Evolutionary conservation across 768 basidiomycete species (phyloP).

Genomic region (Mycena vitilis): DNA sequence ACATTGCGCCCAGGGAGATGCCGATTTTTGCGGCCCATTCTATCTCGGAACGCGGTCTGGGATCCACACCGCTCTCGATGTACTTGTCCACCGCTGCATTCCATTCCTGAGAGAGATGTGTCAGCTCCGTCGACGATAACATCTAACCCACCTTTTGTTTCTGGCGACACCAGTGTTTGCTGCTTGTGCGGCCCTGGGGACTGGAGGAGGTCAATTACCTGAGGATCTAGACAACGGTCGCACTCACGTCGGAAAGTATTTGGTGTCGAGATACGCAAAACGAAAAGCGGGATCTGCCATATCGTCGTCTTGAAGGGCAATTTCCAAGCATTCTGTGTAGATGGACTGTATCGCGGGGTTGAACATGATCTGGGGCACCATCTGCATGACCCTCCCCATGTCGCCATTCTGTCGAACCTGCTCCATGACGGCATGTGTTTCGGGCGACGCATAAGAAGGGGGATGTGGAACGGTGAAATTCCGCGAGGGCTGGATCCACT

Average conservation of each 20-base stretch:
- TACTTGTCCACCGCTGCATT: conserved; percentile 42
- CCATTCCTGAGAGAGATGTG: conserved; percentile 33
- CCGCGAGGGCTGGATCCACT: conserved; percentile 23
- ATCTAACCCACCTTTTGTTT: conserved; percentile 17
- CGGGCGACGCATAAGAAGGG: conserved; percentile 14
- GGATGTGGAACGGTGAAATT: background rate
- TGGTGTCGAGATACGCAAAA: conserved; percentile 17
- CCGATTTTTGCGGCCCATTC: conserved; percentile 41
- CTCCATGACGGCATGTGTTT: conserved; percentile 10
- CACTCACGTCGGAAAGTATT: conserved; percentile 13
- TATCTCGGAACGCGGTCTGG: conserved; percentile 34
- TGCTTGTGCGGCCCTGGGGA: conserved; percentile 23
- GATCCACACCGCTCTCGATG: conserved; percentile 34
- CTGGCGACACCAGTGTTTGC: conserved; percentile 24
- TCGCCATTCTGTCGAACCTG: conserved; percentile 3
- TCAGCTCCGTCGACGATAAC: background rate
- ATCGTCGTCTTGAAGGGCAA: conserved; percentile 2
- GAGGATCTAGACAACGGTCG: background rate
- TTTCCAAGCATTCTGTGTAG: conserved; percentile 7
- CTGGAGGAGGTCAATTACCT: background rate
- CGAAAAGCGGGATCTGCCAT: conserved; percentile 18
- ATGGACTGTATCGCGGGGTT: conserved; percentile 5
- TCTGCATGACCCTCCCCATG: conserved; percentile 7
- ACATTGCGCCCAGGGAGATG: conserved; percentile 36
- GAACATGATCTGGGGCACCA: conserved; percentile 10